Base-by-base conservation (phyloP, 768 basidiomycete species). In the Naganishia randhawae region DNA sequence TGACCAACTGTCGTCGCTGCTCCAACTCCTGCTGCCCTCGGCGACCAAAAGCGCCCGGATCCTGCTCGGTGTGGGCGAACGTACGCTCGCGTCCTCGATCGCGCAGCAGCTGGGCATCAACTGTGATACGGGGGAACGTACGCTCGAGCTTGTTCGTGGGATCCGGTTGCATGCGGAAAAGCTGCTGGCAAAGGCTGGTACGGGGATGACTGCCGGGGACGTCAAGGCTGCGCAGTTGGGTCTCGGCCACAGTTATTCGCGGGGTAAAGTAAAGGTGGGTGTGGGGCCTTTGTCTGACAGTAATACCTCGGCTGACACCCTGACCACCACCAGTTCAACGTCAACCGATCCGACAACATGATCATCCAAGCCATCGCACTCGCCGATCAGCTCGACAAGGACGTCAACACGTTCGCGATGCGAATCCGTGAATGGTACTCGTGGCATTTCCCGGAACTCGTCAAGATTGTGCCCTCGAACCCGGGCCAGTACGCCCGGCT, bases 301-400 rank as follows among this genome's bases (percentile, higher is more conserved):
- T 9, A 19, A 9, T 94, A 93, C 81, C 91, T 93, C 65, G 94
- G 94, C 84, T 85, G 91, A 63, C 73, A 73, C 73, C 75, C 16
- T 55, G 17, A 48, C 31, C 25, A 22, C 35, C 45, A 11, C 14
- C 66, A 78, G 78, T 80, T 78, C 76, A 78, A 80, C 73, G 78
- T 80, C 73, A 80, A 80, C 74, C 77, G 77, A 69, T 86, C 91
- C 66, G 93, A 96, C 82, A 96, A 98, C 84, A 98, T 98, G 95
- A 97, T 98, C 82, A 98, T 98, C 74, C 95, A 97, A 82, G 95
- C 95, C 69, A 97, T 98, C 78, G 91, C 94, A 5, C 88, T 97
- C 67, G 90, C 96, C 75, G 95, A 98, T 82, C 94, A 97, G 76
- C 89, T 97, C 76, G 95, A 98, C 85, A 98, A 97, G 84, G 95